Percentiles rank a stretch among this genome's conserved stretches.
These are phyloP conservation scores for Cercospora sp. DNA, from an alignment of 2,329 filamentous ascomycete genomes.

Conservation along the genomic window DNA sequence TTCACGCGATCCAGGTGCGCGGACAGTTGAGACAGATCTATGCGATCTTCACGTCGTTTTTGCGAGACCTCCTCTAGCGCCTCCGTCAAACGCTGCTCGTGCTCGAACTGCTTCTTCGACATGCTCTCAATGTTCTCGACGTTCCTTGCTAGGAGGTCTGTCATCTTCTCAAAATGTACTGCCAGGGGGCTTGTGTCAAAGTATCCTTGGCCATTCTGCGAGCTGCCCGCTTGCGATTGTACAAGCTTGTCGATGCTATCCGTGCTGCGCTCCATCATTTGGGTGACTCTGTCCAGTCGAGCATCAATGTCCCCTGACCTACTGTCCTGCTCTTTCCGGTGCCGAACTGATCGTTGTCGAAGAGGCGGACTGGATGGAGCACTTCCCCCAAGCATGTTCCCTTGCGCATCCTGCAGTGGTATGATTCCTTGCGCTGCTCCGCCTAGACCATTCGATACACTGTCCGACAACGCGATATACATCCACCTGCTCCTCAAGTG, in stretches of 20 bases:
- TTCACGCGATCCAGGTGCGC: slow-evolving; percentile 35
- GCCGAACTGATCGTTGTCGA: slow-evolving; percentile 9
- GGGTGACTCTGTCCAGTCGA: slow-evolving; percentile 32
- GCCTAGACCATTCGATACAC: slow-evolving; percentile 21
- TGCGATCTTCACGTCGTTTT: slow-evolving; percentile 21
- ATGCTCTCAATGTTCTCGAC: slow-evolving; percentile 29
- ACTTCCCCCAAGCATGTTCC: slow-evolving; percentile 29
- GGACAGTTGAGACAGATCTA: slow-evolving; percentile 31
- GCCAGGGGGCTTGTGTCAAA: slow-evolving; percentile 23
- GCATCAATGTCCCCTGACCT: slow-evolving; percentile 11
- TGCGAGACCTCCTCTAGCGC: slow-evolving; percentile 23
- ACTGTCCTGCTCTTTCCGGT: slow-evolving; percentile 6
- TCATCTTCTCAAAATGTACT: slow-evolving; percentile 28
- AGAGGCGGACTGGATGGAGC: slow-evolving; percentile 23
- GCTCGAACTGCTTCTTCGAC: slow-evolving; percentile 31
- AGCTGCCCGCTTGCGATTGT: slow-evolving; percentile 7
- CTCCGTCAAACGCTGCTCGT: slow-evolving; percentile 30
- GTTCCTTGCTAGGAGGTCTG: slow-evolving; percentile 29
- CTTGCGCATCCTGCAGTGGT: slow-evolving; percentile 33
- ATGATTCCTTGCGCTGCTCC: slow-evolving; percentile 34
- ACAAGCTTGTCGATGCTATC: slow-evolving; percentile 28
- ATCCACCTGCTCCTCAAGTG: slow-evolving; percentile 39
- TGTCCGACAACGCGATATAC: slow-evolving; percentile 32
- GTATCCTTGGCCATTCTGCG: slow-evolving; percentile 12
- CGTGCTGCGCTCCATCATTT: slow-evolving; percentile 31